Evolutionary conservation across 2,329 filamentous ascomycete species (phyloP).

Genomic region (Fusarium setosum): DNA sequence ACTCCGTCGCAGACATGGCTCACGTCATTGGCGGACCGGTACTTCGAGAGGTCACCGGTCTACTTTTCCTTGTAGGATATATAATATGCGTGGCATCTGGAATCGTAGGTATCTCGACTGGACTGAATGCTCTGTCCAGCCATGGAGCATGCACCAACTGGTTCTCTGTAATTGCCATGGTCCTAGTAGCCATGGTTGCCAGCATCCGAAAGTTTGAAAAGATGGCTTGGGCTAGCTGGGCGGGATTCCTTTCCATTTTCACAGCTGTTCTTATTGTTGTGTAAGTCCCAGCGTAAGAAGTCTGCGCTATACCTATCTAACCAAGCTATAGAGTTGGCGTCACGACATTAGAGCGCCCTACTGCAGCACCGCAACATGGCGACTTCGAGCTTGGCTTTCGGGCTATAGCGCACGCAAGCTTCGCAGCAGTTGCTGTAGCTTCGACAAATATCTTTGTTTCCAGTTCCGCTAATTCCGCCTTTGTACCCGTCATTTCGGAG

Average conservation of each 20-base stretch:
- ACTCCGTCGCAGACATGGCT: no score
- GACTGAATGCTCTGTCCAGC: constrained; percentile 68
- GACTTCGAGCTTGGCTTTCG: constrained; percentile 65
- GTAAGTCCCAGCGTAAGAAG: constrained; percentile 6
- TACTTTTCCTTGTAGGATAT: no score
- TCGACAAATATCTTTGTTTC: constrained; percentile 57
- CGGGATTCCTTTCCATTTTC: constrained; percentile 64
- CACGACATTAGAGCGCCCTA: constrained; percentile 63
- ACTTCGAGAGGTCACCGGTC: no score
- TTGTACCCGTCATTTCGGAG: constrained; percentile 63
- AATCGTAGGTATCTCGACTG: constrained; percentile 64
- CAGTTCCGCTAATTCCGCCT: constrained; percentile 53
- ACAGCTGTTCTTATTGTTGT: constrained; percentile 67
- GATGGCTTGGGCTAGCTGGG: constrained; percentile 62
- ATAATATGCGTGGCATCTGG: no score
- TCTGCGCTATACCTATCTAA: no score
- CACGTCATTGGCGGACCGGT: no score
- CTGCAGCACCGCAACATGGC: constrained; percentile 65
- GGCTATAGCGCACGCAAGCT: constrained; percentile 59
- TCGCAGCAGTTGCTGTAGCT: constrained; percentile 62
- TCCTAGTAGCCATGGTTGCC: constrained; percentile 60
- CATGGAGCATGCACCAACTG: constrained; percentile 70
- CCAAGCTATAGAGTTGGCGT: constrained; percentile 45
- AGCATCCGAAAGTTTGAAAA: constrained; percentile 57
- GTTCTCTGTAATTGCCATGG: constrained; percentile 65